Conservation (phyloP, 176 grass and related monocot genomes). For the Areca catechu region DNA sequence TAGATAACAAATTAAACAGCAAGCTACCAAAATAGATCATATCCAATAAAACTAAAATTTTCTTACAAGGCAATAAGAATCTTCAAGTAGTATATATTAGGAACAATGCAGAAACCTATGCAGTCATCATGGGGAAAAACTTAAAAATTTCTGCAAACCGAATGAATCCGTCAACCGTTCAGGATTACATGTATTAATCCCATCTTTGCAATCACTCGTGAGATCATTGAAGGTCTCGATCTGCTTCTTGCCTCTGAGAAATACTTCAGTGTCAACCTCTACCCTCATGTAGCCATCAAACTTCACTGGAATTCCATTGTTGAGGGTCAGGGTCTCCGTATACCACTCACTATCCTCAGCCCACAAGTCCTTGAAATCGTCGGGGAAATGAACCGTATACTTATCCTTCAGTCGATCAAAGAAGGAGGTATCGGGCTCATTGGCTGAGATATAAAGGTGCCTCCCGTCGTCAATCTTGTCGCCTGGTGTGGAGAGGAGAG, state of each 20-base stretch:
- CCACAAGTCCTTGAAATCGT: constrained; percentile 85
- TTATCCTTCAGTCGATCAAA: constrained; percentile 65
- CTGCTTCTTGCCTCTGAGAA: constrained; percentile 77
- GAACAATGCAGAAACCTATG: too few relatives aligned
- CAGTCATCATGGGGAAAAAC: too few relatives aligned
- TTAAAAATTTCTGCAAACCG: too few relatives aligned
- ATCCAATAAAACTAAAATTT: too few relatives aligned
- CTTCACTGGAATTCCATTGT: constrained; percentile 58
- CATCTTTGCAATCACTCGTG: constrained; percentile 75
- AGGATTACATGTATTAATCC: constrained; percentile 35
- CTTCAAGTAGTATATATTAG: too few relatives aligned
- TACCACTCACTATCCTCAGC: constrained; percentile 79
- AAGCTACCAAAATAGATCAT: too few relatives aligned
- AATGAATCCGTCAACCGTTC: too few relatives aligned
- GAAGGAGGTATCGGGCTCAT: constrained; percentile 63
- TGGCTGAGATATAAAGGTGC: constrained; percentile 68
- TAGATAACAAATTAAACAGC: too few relatives aligned
- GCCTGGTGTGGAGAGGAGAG: constrained; percentile 39
- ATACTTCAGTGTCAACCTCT: constrained; percentile 86
- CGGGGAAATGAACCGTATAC: constrained; percentile 58
- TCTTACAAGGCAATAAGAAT: too few relatives aligned
- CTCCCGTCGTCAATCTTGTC: constrained; percentile 70
- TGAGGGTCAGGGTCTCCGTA: constrained; percentile 73
- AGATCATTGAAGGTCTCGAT: constrained; percentile 90
- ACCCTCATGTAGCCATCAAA: constrained; percentile 97